These are phyloP conservation scores for Chlorella sp. DNA, from an alignment of 139 green algal genomes.

Conservation along the genomic window DNA sequence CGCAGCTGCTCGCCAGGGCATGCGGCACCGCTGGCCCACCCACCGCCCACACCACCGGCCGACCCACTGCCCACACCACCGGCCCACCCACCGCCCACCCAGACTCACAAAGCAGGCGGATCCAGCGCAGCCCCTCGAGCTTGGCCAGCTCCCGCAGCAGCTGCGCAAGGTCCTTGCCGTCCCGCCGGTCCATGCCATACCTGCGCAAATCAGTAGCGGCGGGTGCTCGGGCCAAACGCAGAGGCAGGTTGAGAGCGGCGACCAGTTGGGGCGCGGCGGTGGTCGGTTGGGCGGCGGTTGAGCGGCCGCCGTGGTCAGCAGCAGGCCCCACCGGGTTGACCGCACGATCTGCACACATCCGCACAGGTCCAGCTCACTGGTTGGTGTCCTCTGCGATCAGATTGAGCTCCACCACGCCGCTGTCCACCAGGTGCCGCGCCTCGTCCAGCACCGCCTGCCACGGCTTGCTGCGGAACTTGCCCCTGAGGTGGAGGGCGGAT, in stretches of 20 bases:
- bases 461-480: slow-evolving; percentile 89
- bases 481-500: slow-evolving; percentile 45
- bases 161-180: slow-evolving; percentile 74
- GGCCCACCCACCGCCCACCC: too few relatives aligned
- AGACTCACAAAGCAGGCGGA: slow-evolving; percentile 73
- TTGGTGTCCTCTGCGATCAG: slow-evolving; percentile 74
- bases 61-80: too few relatives aligned
- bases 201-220: slow-evolving; percentile 78
- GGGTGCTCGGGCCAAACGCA: too few relatives aligned
- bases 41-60: too few relatives aligned
- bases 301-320: too few relatives aligned
- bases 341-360: too few relatives aligned
- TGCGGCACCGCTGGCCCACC: too few relatives aligned
- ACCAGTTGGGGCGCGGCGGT: too few relatives aligned
- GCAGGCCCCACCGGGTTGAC: too few relatives aligned
- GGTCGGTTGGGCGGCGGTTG: not conserved
- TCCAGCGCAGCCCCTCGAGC: slow-evolving; percentile 81
- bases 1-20: too few relatives aligned
- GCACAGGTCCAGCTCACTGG: not conserved
- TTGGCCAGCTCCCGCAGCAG: slow-evolving; percentile 78
- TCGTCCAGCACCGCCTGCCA: slow-evolving; percentile 78
- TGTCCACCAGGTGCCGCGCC: slow-evolving; percentile 68
- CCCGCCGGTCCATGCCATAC: slow-evolving; percentile 80
- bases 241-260: too few relatives aligned
- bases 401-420: slow-evolving; percentile 84